Percentiles rank a stretch among this genome's conserved stretches.
phyloP scores from a whole-genome alignment of 2,329 filamentous ascomycete genomes.

The Akanthomyces uredinophilus region DNA sequence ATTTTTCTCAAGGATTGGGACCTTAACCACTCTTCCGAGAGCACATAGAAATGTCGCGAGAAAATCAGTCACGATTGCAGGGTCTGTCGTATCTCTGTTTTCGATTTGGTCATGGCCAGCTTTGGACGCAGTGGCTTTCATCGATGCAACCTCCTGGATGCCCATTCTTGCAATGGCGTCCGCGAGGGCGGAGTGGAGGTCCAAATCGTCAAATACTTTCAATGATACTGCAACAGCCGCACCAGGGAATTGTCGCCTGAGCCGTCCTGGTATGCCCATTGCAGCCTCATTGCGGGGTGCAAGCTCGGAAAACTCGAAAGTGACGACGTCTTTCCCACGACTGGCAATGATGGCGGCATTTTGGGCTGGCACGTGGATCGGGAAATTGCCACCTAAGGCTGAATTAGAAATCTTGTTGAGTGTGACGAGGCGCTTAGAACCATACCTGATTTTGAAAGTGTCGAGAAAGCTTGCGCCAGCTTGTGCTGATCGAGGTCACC shows the following conservation, averaged over 20 bases:
- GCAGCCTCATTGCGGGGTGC: neutral
- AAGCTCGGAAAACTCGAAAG: constrained; percentile 1
- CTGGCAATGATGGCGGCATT: constrained; percentile 1
- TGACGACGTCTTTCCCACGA: neutral
- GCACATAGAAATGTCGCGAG: neutral
- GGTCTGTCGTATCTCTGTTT: neutral
- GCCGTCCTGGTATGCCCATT: constrained; percentile 1
- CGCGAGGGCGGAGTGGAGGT: neutral
- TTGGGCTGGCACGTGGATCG: neutral
- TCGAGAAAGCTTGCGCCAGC: neutral
- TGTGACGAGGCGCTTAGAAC: too few relatives aligned
- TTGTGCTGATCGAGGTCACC: neutral
- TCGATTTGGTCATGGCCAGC: neutral
- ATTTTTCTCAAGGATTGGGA: neutral
- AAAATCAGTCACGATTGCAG: neutral
- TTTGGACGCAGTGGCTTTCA: neutral
- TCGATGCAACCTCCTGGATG: neutral
- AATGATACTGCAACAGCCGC: neutral
- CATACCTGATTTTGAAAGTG: neutral
- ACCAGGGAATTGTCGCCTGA: constrained; percentile 3
- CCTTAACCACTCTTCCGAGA: neutral
- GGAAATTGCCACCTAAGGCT: neutral
- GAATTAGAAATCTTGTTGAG: neutral
- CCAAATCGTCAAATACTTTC: neutral
- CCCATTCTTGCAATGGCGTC: constrained; percentile 5